Percentiles rank a stretch among this genome's conserved stretches.
Evolutionary conservation across 495 filamentous ascomycete genomes (phyloP).

Genomic region (Coniosporium apollinis): DNA sequence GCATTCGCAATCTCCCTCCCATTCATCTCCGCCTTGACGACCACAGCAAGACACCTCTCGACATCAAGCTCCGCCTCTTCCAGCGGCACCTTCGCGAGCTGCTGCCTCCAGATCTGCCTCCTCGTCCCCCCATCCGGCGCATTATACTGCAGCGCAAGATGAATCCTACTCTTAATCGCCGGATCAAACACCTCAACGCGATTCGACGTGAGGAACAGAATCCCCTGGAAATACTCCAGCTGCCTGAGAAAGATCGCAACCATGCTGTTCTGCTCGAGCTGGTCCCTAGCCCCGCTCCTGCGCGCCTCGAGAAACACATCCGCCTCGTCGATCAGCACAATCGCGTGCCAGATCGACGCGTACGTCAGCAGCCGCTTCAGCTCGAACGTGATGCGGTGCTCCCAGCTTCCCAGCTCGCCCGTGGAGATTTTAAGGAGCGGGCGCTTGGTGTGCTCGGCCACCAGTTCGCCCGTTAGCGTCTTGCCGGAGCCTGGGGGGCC

Average conservation of each 20-base stretch:
- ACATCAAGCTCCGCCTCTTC: too few relatives aligned
- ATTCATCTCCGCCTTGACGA: too few relatives aligned
- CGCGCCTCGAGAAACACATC: slow-evolving; percentile 31
- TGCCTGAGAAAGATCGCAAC: slow-evolving; percentile 28
- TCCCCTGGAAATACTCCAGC: slow-evolving; percentile 60
- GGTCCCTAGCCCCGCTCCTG: slow-evolving; percentile 25
- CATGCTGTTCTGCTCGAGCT: slow-evolving; percentile 28
- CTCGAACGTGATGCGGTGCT: slow-evolving; percentile 61
- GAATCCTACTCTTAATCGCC: slow-evolving; percentile 51
- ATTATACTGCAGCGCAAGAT: slow-evolving; percentile 63
- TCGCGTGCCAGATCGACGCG: slow-evolving; percentile 70
- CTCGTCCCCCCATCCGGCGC: slow-evolving; percentile 60
- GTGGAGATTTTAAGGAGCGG: slow-evolving; percentile 75
- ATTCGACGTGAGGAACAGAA: slow-evolving; percentile 69
- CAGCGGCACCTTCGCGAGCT: slow-evolving; percentile 55
- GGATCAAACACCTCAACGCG: slow-evolving; percentile 58
- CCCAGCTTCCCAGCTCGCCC: slow-evolving; percentile 68
- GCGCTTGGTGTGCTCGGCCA: slow-evolving; percentile 64
- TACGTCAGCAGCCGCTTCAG: slow-evolving; percentile 75
- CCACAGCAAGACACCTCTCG: too few relatives aligned
- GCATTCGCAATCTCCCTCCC: slow-evolving; percentile 24
- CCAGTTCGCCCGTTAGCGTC: slow-evolving; percentile 76
- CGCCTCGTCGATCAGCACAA: slow-evolving; percentile 29
- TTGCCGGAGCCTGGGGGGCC: slow-evolving; percentile 81
- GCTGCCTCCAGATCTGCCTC: slow-evolving; percentile 74